These are phyloP conservation scores for Anisodus tanguticus DNA, from an alignment of 257 asterid genomes.

Conservation along the genomic window DNA sequence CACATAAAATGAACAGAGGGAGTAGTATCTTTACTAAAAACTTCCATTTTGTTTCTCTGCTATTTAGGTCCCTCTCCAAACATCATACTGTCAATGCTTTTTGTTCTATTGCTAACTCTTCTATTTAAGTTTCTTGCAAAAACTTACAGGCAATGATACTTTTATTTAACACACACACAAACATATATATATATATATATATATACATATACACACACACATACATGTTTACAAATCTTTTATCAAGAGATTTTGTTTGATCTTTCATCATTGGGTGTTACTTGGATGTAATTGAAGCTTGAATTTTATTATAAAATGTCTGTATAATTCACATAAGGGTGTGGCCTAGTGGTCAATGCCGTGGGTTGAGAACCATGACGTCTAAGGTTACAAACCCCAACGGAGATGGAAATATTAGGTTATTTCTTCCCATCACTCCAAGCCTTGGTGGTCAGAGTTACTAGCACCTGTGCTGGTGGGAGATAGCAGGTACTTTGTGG, in stretches of 20 bases:
- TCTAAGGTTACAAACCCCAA: not conserved
- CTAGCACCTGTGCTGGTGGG: not conserved
- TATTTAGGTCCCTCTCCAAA: not conserved
- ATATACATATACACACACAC: too few relatives aligned
- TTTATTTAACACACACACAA: not conserved
- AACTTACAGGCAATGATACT: too few relatives aligned
- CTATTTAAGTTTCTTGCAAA: not conserved
- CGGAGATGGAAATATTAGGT: not conserved
- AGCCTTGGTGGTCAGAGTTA: not conserved
- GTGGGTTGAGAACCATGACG: not conserved
- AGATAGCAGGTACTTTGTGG: not conserved
- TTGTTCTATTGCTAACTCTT: constrained; percentile 9
- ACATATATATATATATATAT: too few relatives aligned
- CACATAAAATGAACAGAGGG: not conserved
- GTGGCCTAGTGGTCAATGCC: not conserved
- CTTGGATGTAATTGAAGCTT: constrained; percentile 16
- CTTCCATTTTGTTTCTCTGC: not conserved
- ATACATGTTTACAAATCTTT: not conserved
- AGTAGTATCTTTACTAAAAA: not conserved
- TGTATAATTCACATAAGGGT: not conserved
- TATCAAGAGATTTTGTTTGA: constrained; percentile 6
- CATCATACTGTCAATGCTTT: not conserved
- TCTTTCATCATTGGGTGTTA: not conserved
- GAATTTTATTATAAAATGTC: not conserved
- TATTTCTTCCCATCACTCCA: not conserved